Evolutionary conservation across 73 alveolate genomes (phyloP).

Genomic region (Tetrahymena malaccensis): DNA sequence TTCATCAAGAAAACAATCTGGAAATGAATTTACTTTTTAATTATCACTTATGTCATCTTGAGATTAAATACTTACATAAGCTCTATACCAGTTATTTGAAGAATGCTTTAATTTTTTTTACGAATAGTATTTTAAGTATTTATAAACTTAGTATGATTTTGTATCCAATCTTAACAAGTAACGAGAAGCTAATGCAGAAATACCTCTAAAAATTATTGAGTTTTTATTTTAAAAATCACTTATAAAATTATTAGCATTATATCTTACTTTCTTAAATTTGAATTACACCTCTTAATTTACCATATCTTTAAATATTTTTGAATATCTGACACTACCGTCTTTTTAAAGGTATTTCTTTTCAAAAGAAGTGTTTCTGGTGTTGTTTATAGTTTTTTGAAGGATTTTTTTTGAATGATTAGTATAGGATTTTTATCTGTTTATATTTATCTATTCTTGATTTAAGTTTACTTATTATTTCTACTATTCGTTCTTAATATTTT

Average conservation of each 20-base stretch:
- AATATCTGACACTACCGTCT: neutral
- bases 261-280: neutral
- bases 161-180: neutral
- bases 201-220: neutral
- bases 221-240: neutral
- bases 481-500: neutral
- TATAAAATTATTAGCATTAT: neutral
- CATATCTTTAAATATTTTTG: neutral
- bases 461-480: neutral
- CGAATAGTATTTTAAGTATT: neutral
- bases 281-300: neutral
- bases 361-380: neutral
- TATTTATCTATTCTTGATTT: no score
- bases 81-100: neutral
- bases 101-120: neutral
- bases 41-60: neutral
- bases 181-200: neutral
- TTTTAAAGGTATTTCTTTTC: neutral
- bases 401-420: neutral
- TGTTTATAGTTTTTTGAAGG: neutral
- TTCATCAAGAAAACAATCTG: neutral
- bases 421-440: no score
- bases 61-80: neutral
- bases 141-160: neutral
- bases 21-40: neutral